phyloP scores from a whole-genome alignment of 495 filamentous ascomycete genomes.

The Trichoderma orchidacearum region DNA sequence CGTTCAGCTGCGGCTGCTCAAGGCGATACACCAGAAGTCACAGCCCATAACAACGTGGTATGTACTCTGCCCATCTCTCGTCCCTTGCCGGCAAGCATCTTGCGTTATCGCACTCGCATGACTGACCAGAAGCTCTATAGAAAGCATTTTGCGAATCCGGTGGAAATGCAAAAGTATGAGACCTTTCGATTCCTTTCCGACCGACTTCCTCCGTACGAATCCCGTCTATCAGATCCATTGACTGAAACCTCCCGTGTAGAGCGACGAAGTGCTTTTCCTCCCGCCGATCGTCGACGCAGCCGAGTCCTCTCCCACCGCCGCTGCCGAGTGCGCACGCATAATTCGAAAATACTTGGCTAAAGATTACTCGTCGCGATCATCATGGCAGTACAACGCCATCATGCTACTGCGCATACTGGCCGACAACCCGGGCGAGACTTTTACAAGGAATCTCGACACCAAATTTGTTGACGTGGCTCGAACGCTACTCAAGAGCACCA shows the following conservation, averaged over 20 bases:
- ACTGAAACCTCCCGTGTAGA: slow-evolving; percentile 24
- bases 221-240: background rate
- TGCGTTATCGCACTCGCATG: slow-evolving; percentile 3
- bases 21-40: slow-evolving; percentile 41
- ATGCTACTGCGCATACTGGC: slow-evolving; percentile 89
- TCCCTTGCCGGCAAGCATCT: slow-evolving; percentile 3
- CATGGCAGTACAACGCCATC: slow-evolving; percentile 86
- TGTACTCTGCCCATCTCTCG: background rate
- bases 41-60: slow-evolving; percentile 41
- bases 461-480: slow-evolving; percentile 69
- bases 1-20: slow-evolving; percentile 9
- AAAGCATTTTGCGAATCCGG: slow-evolving; percentile 68
- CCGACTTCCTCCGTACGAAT: too few species aligned
- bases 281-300: slow-evolving; percentile 88
- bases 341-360: slow-evolving; percentile 72
- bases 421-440: slow-evolving; percentile 83
- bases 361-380: slow-evolving; percentile 43
- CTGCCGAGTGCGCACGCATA: slow-evolving; percentile 56
- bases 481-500: slow-evolving; percentile 55
- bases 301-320: slow-evolving; percentile 79
- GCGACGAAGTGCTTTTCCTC: slow-evolving; percentile 85
- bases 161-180: slow-evolving; percentile 43
- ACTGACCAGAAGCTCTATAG: slow-evolving; percentile 11
- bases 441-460: slow-evolving; percentile 72
- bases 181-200: too few species aligned